Conservation (phyloP, 352 stramenopile genomes). For the Ophiocytium majus region DNA sequence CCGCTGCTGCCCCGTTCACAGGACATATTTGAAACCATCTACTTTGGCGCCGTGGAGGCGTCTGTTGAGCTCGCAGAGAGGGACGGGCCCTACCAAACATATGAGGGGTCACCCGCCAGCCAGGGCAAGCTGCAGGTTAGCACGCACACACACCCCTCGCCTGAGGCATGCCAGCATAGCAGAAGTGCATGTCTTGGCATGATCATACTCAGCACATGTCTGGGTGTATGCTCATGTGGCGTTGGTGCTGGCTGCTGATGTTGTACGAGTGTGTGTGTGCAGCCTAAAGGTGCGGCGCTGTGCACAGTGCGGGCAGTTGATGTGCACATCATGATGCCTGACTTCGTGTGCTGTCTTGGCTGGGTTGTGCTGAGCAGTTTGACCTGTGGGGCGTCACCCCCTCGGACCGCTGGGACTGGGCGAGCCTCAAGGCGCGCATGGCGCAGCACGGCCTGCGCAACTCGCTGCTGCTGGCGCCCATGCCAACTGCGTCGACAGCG, state of each 20-base stretch:
- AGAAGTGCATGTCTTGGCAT: too few relatives aligned
- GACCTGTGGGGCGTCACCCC: constrained; percentile 96
- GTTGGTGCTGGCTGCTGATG: too few relatives aligned
- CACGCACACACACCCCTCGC: too few relatives aligned
- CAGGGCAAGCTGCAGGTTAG: constrained; percentile 93
- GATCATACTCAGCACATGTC: too few relatives aligned
- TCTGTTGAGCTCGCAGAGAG: constrained; percentile 85
- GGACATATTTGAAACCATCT: constrained; percentile 99
- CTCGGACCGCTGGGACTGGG: constrained; percentile 90
- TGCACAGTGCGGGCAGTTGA: too few relatives aligned
- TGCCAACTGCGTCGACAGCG: constrained; percentile 97
- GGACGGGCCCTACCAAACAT: constrained; percentile 93
- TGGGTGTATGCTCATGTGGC: too few relatives aligned
- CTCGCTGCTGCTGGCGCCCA: constrained; percentile 96
- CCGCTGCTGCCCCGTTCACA: too few relatives aligned
- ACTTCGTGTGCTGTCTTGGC: too few relatives aligned
- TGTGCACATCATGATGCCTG: too few relatives aligned
- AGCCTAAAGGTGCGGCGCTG: too few relatives aligned
- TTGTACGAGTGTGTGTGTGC: too few relatives aligned
- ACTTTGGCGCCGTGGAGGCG: constrained; percentile 91
- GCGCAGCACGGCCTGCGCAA: constrained; percentile 93
- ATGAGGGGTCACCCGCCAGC: constrained; percentile 89
- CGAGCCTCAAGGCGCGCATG: constrained; percentile 77
- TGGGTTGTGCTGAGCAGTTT: constrained; percentile 78
- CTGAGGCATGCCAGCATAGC: too few relatives aligned